Evolutionary conservation across 2,329 filamentous ascomycete genomes (phyloP), one percentile per base, ranked within the genome.

Genomic region (Lecanosticta acicola): DNA sequence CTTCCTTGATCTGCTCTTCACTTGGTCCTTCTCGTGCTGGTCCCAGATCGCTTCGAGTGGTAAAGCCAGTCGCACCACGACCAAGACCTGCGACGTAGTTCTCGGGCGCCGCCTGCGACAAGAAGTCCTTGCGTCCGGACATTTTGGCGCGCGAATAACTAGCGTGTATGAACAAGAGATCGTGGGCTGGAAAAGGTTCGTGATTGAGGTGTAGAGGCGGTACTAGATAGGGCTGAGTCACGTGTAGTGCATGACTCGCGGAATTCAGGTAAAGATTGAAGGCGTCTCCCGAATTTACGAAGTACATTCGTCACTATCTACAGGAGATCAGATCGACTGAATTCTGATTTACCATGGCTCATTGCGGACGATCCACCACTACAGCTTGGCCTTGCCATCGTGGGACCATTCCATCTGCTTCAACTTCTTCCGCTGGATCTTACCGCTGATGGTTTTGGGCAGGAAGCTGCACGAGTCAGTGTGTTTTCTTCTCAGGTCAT

Each of bases 1-100:
- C 90, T 68, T 95, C 93, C 68, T 97, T 96, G 71, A 98, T 96
- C 71, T 97, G 91, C 66, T 98, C 93, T 61, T 96, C 91, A 41
- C 87, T 95, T 39, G 93, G 93, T 13, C 93, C 93, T 72, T 96
- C 91, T 60, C 91, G 81, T 48, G 91, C 91, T 41, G 94, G 93
- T 47, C 94, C 93, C 47, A 98, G 76, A 77, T 98, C 93, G 46
- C 91, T 97, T 61, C 94, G 83, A 33, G 93, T 98, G 13, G 93
- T 97, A 72, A 98, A 98, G 50, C 94, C 93, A 5, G 93, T 98
- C 17, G 94, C 94, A 71, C 93, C 93, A 77, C 94, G 86, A 70
- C 93, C 93, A 53, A 98, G 83, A 79, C 93, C 93, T 54, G 93
- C 93, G 54, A 98, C 91, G 58, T 78, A 78, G 66, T 78, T 78